phyloP scores from a whole-genome alignment of 345 rosid species.

The Crucihimalaya himalaica region DNA sequence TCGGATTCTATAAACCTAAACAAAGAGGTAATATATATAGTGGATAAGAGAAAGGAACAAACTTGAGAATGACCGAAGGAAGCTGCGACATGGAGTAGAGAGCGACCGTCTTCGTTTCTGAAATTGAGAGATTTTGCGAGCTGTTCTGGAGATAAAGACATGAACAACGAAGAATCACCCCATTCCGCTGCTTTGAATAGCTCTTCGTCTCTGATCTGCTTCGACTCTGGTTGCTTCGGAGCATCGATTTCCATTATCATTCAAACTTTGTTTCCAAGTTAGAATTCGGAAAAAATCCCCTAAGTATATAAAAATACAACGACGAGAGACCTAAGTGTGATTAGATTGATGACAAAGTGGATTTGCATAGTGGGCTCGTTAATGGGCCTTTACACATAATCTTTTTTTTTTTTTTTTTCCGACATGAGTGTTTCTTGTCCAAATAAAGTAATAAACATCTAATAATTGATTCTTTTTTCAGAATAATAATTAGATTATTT shows the following conservation, averaged over 20 bases:
- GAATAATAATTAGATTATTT: no score
- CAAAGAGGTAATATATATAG: background rate
- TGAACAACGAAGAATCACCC: slow-evolving; percentile 62
- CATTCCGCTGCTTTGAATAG: slow-evolving; percentile 84
- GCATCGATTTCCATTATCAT: slow-evolving; percentile 45
- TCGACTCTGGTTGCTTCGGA: slow-evolving; percentile 30
- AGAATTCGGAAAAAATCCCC: background rate
- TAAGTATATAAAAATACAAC: background rate
- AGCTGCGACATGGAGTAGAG: slow-evolving; percentile 82
- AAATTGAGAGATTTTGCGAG: slow-evolving; percentile 54
- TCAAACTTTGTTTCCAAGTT: background rate
- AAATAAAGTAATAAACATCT: no score
- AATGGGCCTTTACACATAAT: no score
- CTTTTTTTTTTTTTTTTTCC: no score
- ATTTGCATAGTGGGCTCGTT: no score
- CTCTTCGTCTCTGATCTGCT: slow-evolving; percentile 50
- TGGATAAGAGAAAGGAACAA: background rate
- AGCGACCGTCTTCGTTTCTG: slow-evolving; percentile 79
- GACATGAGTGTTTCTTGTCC: no score
- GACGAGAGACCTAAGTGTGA: slow-evolving; percentile 4
- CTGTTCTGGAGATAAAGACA: slow-evolving; percentile 52
- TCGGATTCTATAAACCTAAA: background rate
- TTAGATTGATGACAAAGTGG: no score
- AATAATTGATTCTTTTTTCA: no score
- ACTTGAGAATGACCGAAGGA: slow-evolving; percentile 63